Evolutionary conservation across 352 stramenopile species (phyloP), one percentile per base, ranked within the genome.

Genomic region (Globisporangium irregulare): DNA sequence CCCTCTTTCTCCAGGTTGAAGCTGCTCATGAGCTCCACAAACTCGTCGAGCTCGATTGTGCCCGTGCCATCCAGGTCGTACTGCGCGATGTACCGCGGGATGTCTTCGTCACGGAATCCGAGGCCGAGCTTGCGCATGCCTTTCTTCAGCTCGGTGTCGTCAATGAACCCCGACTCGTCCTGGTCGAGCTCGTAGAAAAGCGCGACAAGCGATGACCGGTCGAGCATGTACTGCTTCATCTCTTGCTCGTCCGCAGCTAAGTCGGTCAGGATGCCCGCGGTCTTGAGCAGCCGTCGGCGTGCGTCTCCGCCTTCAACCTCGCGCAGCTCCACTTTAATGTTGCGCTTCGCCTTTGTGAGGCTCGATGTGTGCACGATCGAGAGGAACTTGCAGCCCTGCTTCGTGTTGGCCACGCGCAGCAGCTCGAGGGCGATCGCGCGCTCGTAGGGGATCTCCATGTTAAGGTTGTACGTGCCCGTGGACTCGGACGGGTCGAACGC

Each of bases 321-420:
- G 5, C 81, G 77, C 32, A 92, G 62, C 36, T 94, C 86, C 15
- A 91, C 73, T 14, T 83, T 85, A 62, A 92, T 91, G 18, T 68
- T 72, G 3, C 81, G 81, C 27, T 75, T 78, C 59, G 75, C 65
- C 66, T 90, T 91, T 22, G 71, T 75, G 6, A 59, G 34, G 8
- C 36, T 57, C 0, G 79, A 76, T 0, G 76, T 76, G 66, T 94
- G 86, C 0, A 79, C 55, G 27, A 94, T 87, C 29, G 86, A 92
- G 22, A 94, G 59, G 57, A 94, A 94, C 62, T 94, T 94, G 72
- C 86, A 94, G 50, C 86, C 86, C 62, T 91, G 84, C 57, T 90
- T 91, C 9, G 80, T 90, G 51, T 90, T 89, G 15, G 82, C 86
- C 9, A 91, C 79, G 5, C 79, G 83, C 18, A 93, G 58, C 27